Evolutionary conservation across 805 yeast species (phyloP).

Genomic region (Saccharomycopsis guyanensis): DNA sequence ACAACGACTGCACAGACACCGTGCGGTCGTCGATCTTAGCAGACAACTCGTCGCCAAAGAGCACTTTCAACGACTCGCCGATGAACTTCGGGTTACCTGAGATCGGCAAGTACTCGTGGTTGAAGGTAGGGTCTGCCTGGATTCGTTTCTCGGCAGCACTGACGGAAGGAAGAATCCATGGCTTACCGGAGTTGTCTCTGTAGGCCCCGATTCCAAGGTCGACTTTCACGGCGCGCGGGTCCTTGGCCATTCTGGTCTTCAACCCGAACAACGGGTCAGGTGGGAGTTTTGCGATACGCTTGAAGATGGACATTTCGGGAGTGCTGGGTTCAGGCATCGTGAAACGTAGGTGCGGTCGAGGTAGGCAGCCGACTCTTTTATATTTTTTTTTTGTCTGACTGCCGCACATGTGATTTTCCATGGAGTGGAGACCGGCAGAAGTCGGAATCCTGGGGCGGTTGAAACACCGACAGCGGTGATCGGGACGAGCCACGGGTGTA

Average conservation of each 20-base stretch:
- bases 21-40: constrained; percentile 49
- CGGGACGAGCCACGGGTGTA: too few relatives aligned
- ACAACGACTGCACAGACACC: constrained; percentile 79
- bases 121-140: constrained; percentile 42
- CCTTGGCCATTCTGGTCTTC: constrained; percentile 56
- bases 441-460: too few relatives aligned
- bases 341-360: too few relatives aligned
- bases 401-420: too few relatives aligned
- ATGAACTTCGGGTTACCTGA: constrained; percentile 69
- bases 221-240: constrained; percentile 57
- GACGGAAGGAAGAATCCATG: constrained; percentile 80
- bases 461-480: too few relatives aligned
- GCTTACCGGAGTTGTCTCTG: constrained; percentile 80
- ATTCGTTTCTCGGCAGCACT: constrained; percentile 53
- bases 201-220: constrained; percentile 94
- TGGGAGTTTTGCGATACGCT: constrained; percentile 56
- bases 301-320: constrained; percentile 27
- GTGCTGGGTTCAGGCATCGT: too few relatives aligned
- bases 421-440: too few relatives aligned
- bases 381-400: too few relatives aligned
- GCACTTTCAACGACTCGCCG: constrained; percentile 55
- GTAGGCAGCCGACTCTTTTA: too few relatives aligned
- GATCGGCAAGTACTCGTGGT: constrained; percentile 85
- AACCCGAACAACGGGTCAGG: constrained; percentile 85
- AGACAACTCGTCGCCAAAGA: constrained; percentile 59